These are phyloP conservation scores for Sordariomycetes sp. DNA, from an alignment of 2,329 filamentous ascomycete genomes.

Conservation along the genomic window DNA sequence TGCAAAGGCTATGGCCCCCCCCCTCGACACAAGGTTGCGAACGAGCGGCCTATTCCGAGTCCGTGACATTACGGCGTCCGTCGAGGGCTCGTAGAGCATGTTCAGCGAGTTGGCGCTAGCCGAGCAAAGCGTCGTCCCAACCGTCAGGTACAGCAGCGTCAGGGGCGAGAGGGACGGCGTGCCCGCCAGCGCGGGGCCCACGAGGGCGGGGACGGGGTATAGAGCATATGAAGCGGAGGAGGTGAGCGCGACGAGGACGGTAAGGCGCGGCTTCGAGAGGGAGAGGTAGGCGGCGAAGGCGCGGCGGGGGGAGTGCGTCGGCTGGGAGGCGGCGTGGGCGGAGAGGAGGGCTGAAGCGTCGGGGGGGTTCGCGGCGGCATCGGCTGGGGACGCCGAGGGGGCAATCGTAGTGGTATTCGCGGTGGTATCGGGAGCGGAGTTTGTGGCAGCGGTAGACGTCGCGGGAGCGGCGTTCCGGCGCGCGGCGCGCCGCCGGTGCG, in stretches of 20 bases:
- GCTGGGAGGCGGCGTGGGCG: slow-evolving; percentile 33
- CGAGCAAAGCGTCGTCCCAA: slow-evolving; percentile 77
- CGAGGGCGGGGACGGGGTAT: slow-evolving; percentile 81
- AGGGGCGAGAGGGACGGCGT: slow-evolving; percentile 80
- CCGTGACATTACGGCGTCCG: slow-evolving; percentile 87
- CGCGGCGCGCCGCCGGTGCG: slow-evolving; percentile 7
- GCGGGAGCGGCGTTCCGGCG: slow-evolving; percentile 6
- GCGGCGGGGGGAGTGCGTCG: slow-evolving; percentile 42
- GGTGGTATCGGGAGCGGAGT: too few relatives aligned
- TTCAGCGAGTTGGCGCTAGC: slow-evolving; percentile 90
- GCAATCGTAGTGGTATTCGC: background rate
- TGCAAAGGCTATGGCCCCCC: slow-evolving; percentile 67
- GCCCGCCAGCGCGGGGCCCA: slow-evolving; percentile 49
- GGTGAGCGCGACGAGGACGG: slow-evolving; percentile 79
- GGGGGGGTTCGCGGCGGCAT: slow-evolving; percentile 22
- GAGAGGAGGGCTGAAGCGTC: slow-evolving; percentile 44
- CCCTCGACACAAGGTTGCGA: slow-evolving; percentile 58
- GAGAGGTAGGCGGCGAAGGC: slow-evolving; percentile 71
- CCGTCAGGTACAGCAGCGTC: slow-evolving; percentile 83
- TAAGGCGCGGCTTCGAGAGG: slow-evolving; percentile 88
- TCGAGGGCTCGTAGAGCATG: slow-evolving; percentile 88
- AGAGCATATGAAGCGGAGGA: slow-evolving; percentile 85
- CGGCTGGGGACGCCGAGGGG: slow-evolving; percentile 6
- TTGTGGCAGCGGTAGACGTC: slow-evolving; percentile 2
- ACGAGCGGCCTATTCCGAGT: slow-evolving; percentile 86